Conservation (phyloP, 2,329 filamentous ascomycete genomes). For the Epichloe festucae region DNA sequence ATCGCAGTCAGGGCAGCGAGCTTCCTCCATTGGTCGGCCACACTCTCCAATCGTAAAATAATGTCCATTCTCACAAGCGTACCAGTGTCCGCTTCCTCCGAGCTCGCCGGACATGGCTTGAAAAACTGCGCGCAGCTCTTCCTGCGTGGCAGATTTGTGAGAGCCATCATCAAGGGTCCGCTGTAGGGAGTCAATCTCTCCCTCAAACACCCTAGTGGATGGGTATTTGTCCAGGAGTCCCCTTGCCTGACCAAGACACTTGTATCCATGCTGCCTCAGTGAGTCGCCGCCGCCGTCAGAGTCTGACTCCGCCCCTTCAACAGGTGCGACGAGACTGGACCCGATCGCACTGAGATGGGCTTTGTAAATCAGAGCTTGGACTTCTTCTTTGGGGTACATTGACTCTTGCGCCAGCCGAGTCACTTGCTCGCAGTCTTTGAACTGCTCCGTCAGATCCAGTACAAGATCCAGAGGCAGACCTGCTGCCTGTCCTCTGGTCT, state of each 20-base stretch:
- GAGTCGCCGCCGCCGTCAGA: neutral
- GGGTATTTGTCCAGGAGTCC: neutral
- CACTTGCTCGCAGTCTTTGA: constrained; percentile 26
- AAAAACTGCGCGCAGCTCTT: constrained; percentile 38
- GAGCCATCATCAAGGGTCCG: constrained; percentile 23
- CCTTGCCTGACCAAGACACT: neutral
- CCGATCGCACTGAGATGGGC: constrained; percentile 18
- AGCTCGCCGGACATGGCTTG: constrained; percentile 39
- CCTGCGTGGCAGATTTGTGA: constrained; percentile 33
- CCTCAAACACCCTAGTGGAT: neutral
- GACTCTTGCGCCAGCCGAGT: constrained; percentile 23
- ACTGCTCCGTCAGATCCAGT: constrained; percentile 18
- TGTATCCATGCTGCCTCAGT: neutral
- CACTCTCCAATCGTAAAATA: constrained; percentile 54
- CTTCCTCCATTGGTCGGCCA: constrained; percentile 49
- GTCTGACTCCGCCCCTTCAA: neutral
- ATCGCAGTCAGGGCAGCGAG: constrained; percentile 50
- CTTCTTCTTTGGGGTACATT: constrained; percentile 27
- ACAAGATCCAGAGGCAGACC: constrained; percentile 3
- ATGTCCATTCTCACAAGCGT: constrained; percentile 42
- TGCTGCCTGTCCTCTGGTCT: constrained; percentile 3
- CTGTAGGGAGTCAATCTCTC: neutral
- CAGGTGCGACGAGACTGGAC: constrained; percentile 24
- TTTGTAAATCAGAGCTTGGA: constrained; percentile 37
- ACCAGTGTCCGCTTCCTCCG: constrained; percentile 47